Percentiles rank a stretch among this genome's conserved stretches.
phyloP scores from a whole-genome alignment of 2,329 filamentous ascomycete genomes.

The Sporothrix curviconia region DNA sequence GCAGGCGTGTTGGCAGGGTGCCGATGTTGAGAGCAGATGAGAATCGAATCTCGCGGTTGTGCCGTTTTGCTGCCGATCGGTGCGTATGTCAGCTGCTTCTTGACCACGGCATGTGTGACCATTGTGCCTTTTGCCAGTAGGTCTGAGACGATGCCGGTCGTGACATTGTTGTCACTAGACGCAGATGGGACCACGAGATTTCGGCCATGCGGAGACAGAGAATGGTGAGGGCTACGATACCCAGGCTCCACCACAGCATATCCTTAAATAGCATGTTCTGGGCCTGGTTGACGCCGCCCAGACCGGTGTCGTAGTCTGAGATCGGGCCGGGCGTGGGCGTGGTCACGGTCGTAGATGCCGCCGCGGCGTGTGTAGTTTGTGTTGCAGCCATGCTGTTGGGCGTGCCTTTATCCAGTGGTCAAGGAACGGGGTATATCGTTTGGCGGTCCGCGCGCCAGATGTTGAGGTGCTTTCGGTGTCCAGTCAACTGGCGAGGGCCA shows the following conservation, averaged over 20 bases:
- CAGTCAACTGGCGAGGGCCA: too few relatives aligned
- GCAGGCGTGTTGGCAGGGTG: slow-evolving; percentile 59
- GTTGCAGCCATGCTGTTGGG: not conserved
- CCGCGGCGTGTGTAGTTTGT: not conserved
- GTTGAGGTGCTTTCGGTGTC: too few relatives aligned
- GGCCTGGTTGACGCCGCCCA: slow-evolving; percentile 55
- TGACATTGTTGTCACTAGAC: slow-evolving; percentile 54
- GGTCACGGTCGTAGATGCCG: slow-evolving; percentile 28
- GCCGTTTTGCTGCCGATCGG: slow-evolving; percentile 58
- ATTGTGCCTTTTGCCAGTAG: slow-evolving; percentile 55
- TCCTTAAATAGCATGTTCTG: slow-evolving; percentile 53
- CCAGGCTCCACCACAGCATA: slow-evolving; percentile 54
- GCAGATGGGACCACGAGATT: slow-evolving; percentile 48
- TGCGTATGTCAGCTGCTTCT: slow-evolving; percentile 57
- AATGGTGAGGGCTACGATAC: slow-evolving; percentile 47
- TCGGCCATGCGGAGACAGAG: slow-evolving; percentile 48
- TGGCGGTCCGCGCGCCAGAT: too few relatives aligned
- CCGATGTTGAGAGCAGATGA: slow-evolving; percentile 44
- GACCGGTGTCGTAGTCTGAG: slow-evolving; percentile 47
- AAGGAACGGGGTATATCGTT: too few relatives aligned
- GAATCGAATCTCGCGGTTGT: slow-evolving; percentile 48
- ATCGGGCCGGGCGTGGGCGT: slow-evolving; percentile 29
- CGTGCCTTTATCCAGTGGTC: too few relatives aligned
- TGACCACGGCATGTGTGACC: slow-evolving; percentile 56
- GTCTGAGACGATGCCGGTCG: slow-evolving; percentile 43